These are phyloP conservation scores for Melaleuca quinquenervia DNA, from an alignment of 345 rosid species.

Conservation along the genomic window DNA sequence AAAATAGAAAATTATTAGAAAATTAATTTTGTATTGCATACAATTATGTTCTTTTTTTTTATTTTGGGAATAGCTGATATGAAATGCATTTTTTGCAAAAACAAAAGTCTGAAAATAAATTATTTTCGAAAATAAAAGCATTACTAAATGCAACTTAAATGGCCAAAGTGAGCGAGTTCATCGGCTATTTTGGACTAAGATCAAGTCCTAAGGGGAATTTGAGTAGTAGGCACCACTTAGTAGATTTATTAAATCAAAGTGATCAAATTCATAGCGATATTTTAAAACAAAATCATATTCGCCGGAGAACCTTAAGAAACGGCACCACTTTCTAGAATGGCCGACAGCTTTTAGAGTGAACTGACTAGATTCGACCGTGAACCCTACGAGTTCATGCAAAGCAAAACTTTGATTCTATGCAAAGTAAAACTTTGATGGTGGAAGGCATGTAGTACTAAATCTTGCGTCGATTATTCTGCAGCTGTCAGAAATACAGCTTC, in stretches of 20 bases:
- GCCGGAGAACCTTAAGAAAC: too few relatives aligned
- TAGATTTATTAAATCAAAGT: not conserved
- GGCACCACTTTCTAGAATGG: too few relatives aligned
- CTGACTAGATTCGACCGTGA: not conserved
- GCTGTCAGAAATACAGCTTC: not conserved
- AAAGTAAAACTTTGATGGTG: not conserved
- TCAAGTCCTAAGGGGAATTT: rapidly evolving
- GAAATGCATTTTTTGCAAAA: too few relatives aligned
- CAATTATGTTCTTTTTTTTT: too few relatives aligned
- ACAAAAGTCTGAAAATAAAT: too few relatives aligned
- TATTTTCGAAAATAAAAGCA: too few relatives aligned
- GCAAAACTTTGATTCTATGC: not conserved
- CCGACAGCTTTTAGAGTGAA: too few relatives aligned
- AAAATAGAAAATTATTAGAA: too few relatives aligned
- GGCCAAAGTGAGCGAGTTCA: not conserved
- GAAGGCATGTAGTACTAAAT: not conserved
- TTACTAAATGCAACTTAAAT: too few relatives aligned
- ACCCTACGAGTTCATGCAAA: not conserved
- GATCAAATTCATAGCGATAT: not conserved
- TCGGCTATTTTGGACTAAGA: not conserved
- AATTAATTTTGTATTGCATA: too few relatives aligned
- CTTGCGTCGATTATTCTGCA: not conserved
- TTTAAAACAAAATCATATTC: not conserved
- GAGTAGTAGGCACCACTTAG: not conserved
- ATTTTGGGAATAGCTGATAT: too few relatives aligned